Evolutionary conservation across 163 green algal genomes (phyloP), one percentile per base, ranked within the genome.

Genomic region (Coccomyxa subellipsoidea): DNA sequence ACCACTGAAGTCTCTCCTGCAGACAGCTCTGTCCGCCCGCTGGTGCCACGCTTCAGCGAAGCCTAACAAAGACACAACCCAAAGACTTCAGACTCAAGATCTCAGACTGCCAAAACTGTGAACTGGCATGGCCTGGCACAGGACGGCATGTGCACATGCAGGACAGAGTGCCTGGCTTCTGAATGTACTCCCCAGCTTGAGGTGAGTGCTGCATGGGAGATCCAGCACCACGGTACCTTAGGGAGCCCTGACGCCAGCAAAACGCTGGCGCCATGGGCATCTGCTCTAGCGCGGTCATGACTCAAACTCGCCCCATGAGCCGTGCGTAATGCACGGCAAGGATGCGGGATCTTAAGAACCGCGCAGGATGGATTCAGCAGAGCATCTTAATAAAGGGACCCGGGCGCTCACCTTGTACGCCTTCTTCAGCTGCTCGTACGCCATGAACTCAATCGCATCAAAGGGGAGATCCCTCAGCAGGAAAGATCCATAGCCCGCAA

Each of bases 391-490:
- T n/a, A n/a, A 12, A 59, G 47, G 47, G 23, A 59, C 5, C 47
- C 21, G 47, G n/a, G n/a, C 3, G 47, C 39, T 59, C 38, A 69
- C 79, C 47, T 69, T 82, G 86, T 90, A 90, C 29, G 31, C 54
- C 23, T 77, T 80, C 81, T 92, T 94, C 38, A 92, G 83, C 80
- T 91, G 91, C 90, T 98, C 95, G 78, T 98, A 98, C 0, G 91
- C 86, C 37, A 97, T 88, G 84, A 99, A 99, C 89, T 99, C 96
- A 47, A 99, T 96, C 40, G 96, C 96, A 79, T 99, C 96, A 86
- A 99, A 99, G 3, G 96, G 96, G 77, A 99, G 92, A 86, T 99
- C 96, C 21, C 96, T 88, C 76, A 99, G 88, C 79, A 99, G 89
- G 91, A 99, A 99, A 35, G 96, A 96, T 21, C 93, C 90, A 88